Base-by-base conservation (phyloP, 83 land plant genomes). In the Larix sibirica region DNA sequence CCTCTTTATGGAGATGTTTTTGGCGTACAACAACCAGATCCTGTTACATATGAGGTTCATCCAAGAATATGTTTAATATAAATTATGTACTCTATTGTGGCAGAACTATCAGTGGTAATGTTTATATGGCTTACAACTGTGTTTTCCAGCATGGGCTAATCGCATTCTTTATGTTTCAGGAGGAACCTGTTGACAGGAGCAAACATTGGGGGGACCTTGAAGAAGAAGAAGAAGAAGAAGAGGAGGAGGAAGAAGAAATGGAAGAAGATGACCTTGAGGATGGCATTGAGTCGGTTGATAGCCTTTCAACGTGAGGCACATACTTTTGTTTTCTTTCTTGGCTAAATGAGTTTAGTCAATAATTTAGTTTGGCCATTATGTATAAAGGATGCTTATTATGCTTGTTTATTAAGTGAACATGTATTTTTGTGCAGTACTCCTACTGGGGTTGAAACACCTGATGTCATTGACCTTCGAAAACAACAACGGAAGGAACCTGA, bases 201-300 rank as follows among this genome's bases (percentile, higher is more conserved):
- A 98, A 96, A 83, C 99, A 98, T 71, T 98, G 99, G 99, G 99
- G 99, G 73, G 99, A 98, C 66, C 88, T 98, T 81, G 99, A 96
- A 87, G 98, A 97, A 73, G 99, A 96, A 68, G 96, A 94, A 85
- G 98, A 96, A 63, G 99, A 93, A 81, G 96, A 96, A 80, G 99
- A 95, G 80, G 98, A 93, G 81, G 96, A 95, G 81, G 98, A 97
- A 60, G 94, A 89, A 44, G 86, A 91, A 81, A 81, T 92, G 60
- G 92, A 88, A 62, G 97, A 96, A 81, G 98, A 93, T 65, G 99
- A 94, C 69, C 47, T 97, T 65, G 98, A 96, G 75, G 99, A 83
- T 85, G 99, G 99, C 65, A 95, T 93, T 70, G 88, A 98, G 66
- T 96, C 99, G 24, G 98, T 98, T 65, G 99, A 98, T 71, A 94